Evolutionary conservation across 441 rosid genomes (phyloP).

Genomic region (Croton setiger): DNA sequence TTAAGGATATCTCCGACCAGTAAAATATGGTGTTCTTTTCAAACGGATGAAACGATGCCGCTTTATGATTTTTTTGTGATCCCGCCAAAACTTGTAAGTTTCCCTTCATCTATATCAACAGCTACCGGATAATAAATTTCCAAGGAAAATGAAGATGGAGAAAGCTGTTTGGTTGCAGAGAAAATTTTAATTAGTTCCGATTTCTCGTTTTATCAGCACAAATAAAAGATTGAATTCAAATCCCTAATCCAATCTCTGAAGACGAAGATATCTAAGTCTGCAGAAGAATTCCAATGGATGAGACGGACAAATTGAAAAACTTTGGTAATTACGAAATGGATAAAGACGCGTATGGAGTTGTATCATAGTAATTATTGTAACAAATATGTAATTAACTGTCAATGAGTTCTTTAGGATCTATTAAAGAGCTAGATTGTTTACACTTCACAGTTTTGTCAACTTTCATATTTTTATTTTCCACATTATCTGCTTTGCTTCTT

Average conservation of each 20-base stretch:
- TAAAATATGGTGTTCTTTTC: neutral
- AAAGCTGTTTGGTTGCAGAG: slow-evolving; percentile 18
- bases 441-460: slow-evolving; percentile 15
- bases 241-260: slow-evolving; percentile 15
- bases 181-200: slow-evolving; percentile 11
- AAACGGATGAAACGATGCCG: slow-evolving; percentile 1
- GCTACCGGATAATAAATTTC: neutral
- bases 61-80: neutral
- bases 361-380: neutral
- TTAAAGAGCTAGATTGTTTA: neutral
- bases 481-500: neutral
- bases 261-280: slow-evolving; percentile 29
- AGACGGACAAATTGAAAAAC: slow-evolving; percentile 8
- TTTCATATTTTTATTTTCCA: neutral
- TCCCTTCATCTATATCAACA: neutral
- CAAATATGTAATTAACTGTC: slow-evolving; percentile 6
- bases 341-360: slow-evolving; percentile 16
- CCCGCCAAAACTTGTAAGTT: slow-evolving; percentile 16
- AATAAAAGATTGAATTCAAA: slow-evolving; percentile 14
- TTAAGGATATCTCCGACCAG: neutral
- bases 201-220: slow-evolving; percentile 19
- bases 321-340: slow-evolving; percentile 20
- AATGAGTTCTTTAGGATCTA: neutral
- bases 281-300: neutral
- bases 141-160: neutral